A percentile compares a stretch with the other conserved stretches of the same genome.
Evolutionary conservation across 2,329 filamentous ascomycete genomes (phyloP).

Genomic region (Trichothecium sympodiale): DNA sequence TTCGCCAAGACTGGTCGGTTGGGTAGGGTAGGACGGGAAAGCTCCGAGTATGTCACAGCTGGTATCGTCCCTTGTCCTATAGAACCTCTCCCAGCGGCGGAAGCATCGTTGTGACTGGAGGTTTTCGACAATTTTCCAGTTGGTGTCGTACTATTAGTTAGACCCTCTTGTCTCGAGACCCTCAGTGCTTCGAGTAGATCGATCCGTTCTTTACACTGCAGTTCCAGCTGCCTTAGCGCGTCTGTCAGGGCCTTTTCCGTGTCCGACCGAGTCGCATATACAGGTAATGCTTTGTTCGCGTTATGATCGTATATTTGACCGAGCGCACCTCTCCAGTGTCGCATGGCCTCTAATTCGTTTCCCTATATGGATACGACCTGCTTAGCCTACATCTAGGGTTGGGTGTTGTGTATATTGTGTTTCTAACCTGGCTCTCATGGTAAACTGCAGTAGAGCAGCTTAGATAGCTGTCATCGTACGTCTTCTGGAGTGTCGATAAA

Average conservation of each 20-base stretch:
- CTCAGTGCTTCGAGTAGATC: slow-evolving; percentile 76
- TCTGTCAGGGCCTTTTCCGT: slow-evolving; percentile 76
- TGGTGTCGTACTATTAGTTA: slow-evolving; percentile 1
- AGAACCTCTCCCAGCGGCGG: slow-evolving; percentile 39
- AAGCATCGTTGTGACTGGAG: slow-evolving; percentile 11
- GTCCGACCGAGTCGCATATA: slow-evolving; percentile 62
- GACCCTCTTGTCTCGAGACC: slow-evolving; percentile 41
- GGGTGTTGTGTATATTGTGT: not conserved
- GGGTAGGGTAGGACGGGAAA: slow-evolving; percentile 58
- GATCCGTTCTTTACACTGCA: slow-evolving; percentile 88
- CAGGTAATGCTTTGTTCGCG: slow-evolving; percentile 59
- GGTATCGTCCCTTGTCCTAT: slow-evolving; percentile 77
- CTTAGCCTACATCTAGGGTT: not conserved
- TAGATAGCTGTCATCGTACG: slow-evolving; percentile 92
- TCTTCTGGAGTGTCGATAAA: slow-evolving; percentile 79
- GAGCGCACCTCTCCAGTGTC: slow-evolving; percentile 81
- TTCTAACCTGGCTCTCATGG: slow-evolving; percentile 75
- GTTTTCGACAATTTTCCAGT: slow-evolving; percentile 10
- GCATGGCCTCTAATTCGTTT: slow-evolving; percentile 80
- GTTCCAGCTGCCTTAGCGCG: slow-evolving; percentile 70
- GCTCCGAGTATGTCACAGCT: slow-evolving; percentile 65
- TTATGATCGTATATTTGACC: slow-evolving; percentile 83
- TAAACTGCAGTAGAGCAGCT: slow-evolving; percentile 93
- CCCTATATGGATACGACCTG: slow-evolving; percentile 42
- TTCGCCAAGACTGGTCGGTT: slow-evolving; percentile 45